Percentiles rank a stretch among this genome's conserved stretches.
These are phyloP conservation scores for Vigna angularis DNA, from an alignment of 306 rosid species.

Conservation along the genomic window DNA sequence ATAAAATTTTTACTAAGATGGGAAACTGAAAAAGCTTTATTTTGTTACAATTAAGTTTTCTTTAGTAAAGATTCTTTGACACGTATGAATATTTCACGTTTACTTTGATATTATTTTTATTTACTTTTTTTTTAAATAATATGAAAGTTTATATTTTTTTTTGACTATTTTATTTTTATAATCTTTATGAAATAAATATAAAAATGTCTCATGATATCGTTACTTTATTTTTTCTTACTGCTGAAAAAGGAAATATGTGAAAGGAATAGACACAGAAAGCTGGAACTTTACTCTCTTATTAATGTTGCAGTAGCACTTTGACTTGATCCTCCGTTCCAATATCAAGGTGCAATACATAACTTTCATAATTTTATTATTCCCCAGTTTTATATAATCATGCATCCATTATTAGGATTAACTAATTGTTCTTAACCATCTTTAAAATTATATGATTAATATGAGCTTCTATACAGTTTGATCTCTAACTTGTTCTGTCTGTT, in stretches of 20 bases:
- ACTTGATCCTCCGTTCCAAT: constrained; percentile 4
- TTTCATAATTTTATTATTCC: not conserved
- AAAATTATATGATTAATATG: not conserved
- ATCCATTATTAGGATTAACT: not conserved
- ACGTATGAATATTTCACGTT: too few relatives aligned
- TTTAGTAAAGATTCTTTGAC: too few relatives aligned
- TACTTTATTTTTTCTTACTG: too few relatives aligned
- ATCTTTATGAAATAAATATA: too few relatives aligned
- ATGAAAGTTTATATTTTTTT: too few relatives aligned
- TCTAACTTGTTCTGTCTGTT: not conserved
- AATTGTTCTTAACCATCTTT: not conserved
- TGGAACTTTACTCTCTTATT: constrained; percentile 26
- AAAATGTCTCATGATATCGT: too few relatives aligned
- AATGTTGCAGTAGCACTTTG: not conserved
- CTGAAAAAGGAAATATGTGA: not conserved
- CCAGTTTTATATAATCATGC: not conserved
- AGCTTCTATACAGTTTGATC: not conserved
- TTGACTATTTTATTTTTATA: too few relatives aligned
- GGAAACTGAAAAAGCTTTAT: not conserved
- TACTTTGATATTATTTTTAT: too few relatives aligned
- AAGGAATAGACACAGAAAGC: constrained; percentile 18
- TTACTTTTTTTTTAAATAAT: too few relatives aligned
- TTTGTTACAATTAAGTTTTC: not conserved
- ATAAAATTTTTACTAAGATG: not conserved
- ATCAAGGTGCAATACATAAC: too few relatives aligned